Evolutionary conservation across 495 filamentous ascomycete genomes (phyloP).

Genomic region (Astrocystis sublimbata): DNA sequence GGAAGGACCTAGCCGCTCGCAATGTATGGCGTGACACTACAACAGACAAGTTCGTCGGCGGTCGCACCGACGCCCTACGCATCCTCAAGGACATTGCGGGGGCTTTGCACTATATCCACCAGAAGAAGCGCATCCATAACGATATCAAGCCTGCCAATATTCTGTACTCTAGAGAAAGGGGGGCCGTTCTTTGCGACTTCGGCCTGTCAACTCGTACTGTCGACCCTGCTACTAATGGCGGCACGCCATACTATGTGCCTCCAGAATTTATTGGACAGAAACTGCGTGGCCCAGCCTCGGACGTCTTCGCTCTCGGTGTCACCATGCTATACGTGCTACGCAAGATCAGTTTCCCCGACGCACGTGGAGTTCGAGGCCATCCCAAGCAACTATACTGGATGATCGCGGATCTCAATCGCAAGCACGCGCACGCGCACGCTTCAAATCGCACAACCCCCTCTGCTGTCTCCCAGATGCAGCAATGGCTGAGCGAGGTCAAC

Average conservation of each 20-base stretch:
- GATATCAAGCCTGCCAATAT: slow-evolving; percentile 57
- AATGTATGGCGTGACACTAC: slow-evolving; percentile 41
- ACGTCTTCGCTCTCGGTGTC: slow-evolving; percentile 53
- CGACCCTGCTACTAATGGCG: slow-evolving; percentile 44
- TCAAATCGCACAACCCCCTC: slow-evolving; percentile 23
- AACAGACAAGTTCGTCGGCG: slow-evolving; percentile 44
- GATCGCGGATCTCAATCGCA: slow-evolving; percentile 44
- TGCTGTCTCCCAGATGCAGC: slow-evolving; percentile 46
- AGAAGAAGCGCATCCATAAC: slow-evolving; percentile 48
- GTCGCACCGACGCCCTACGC: slow-evolving; percentile 41
- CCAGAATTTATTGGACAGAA: slow-evolving; percentile 52
- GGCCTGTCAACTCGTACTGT: slow-evolving; percentile 43
- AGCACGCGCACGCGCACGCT: slow-evolving; percentile 18
- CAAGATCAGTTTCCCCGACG: slow-evolving; percentile 49
- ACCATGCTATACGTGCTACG: slow-evolving; percentile 52
- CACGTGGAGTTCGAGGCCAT: slow-evolving; percentile 42
- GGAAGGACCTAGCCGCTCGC: slow-evolving; percentile 42
- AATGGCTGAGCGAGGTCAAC: slow-evolving; percentile 48
- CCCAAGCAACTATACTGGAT: slow-evolving; percentile 49
- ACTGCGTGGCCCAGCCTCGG: slow-evolving; percentile 46
- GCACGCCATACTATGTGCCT: slow-evolving; percentile 53
- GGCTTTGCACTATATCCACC: slow-evolving; percentile 50
- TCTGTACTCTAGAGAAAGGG: slow-evolving; percentile 51
- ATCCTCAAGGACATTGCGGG: slow-evolving; percentile 48
- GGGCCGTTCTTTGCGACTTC: slow-evolving; percentile 53